Conservation (phyloP, 768 basidiomycete genomes). For the Suillus cothurnatus region DNA sequence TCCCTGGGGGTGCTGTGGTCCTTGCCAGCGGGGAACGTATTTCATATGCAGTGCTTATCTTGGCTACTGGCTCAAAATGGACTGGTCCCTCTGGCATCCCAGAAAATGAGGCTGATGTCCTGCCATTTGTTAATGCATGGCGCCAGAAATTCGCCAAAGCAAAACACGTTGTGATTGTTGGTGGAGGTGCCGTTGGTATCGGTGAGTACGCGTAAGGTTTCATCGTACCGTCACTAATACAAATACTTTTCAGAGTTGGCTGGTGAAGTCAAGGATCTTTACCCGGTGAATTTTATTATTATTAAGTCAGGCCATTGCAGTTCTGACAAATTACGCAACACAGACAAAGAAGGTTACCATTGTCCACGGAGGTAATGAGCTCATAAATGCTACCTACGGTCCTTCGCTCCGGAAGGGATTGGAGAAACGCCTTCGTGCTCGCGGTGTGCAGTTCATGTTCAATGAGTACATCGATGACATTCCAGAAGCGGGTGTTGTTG, state of each 20-base stretch:
- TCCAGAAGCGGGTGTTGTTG: slow-evolving; percentile 37
- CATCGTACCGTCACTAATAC: background rate
- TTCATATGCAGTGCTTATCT: slow-evolving; percentile 55
- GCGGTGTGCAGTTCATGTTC: slow-evolving; percentile 53
- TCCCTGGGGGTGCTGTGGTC: slow-evolving; percentile 48
- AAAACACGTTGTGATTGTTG: slow-evolving; percentile 49
- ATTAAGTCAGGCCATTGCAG: background rate
- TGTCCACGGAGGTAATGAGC: slow-evolving; percentile 54
- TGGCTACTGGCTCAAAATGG: slow-evolving; percentile 63
- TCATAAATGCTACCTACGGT: slow-evolving; percentile 61
- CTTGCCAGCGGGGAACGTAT: slow-evolving; percentile 53
- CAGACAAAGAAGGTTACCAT: slow-evolving; percentile 54
- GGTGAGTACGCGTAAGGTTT: slow-evolving; percentile 32
- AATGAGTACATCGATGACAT: slow-evolving; percentile 53
- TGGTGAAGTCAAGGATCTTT: slow-evolving; percentile 46
- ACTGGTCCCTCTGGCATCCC: slow-evolving; percentile 51
- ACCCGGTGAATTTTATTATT: slow-evolving; percentile 34
- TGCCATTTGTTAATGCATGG: slow-evolving; percentile 35
- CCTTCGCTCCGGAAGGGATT: slow-evolving; percentile 51
- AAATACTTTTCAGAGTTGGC: slow-evolving; percentile 37
- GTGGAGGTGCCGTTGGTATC: slow-evolving; percentile 58
- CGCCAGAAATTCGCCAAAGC: slow-evolving; percentile 36
- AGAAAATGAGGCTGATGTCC: slow-evolving; percentile 28
- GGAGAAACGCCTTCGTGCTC: slow-evolving; percentile 41
- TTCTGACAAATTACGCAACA: slow-evolving; percentile 15